Evolutionary conservation across 202 grass and related monocot species (phyloP).

Genomic region (Tripidium arundinaceum): DNA sequence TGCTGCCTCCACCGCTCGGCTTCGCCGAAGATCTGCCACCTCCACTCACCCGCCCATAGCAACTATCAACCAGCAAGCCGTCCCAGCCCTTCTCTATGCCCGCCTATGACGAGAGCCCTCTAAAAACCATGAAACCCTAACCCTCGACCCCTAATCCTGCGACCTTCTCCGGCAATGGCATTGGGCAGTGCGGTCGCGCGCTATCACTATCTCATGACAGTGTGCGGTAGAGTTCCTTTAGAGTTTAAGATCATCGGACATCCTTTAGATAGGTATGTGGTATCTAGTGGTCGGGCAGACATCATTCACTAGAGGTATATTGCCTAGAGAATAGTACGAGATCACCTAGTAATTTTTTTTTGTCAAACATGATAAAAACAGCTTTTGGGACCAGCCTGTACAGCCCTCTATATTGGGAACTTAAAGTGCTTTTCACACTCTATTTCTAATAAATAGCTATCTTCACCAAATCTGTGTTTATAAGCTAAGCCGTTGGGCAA

Average conservation of each 20-base stretch:
- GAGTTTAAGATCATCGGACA: not conserved
- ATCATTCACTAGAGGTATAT: not conserved
- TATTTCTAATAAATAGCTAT: no score
- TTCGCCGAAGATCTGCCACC: not conserved
- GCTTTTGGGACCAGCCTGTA: no score
- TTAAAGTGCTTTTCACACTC: no score
- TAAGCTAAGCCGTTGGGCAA: no score
- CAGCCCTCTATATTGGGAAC: no score
- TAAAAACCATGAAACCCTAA: not conserved
- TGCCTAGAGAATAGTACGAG: not conserved
- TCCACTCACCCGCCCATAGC: not conserved
- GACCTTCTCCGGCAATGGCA: not conserved
- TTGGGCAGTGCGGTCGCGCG: not conserved
- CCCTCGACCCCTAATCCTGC: rapidly evolving
- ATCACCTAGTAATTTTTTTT: no score
- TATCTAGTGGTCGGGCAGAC: not conserved
- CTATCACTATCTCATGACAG: no score
- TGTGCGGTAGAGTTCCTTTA: not conserved
- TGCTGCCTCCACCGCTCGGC: no score
- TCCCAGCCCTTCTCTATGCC: not conserved
- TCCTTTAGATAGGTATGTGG: not conserved
- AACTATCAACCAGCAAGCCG: rapidly evolving
- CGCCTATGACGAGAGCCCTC: not conserved
- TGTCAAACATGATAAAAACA: not conserved
- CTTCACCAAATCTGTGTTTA: no score